These are phyloP conservation scores for Carex myosuroides DNA, from an alignment of 176 grass and related monocot species.

Conservation along the genomic window DNA sequence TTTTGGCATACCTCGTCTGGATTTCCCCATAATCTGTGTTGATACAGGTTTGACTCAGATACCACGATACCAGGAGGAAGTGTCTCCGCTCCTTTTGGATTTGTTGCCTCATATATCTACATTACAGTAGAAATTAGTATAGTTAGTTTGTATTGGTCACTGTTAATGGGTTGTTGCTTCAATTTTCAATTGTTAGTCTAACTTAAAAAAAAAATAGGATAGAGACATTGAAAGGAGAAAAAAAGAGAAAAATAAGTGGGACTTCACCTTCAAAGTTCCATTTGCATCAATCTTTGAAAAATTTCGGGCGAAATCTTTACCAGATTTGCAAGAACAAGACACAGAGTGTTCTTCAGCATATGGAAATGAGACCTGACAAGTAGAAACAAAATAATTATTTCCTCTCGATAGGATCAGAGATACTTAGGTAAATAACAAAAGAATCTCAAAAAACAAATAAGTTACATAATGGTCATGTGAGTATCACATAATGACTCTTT, in stretches of 20 bases:
- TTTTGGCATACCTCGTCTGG: constrained; percentile 44
- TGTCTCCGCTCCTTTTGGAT: constrained; percentile 59
- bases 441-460: background rate
- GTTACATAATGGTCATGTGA: background rate
- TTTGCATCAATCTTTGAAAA: constrained; percentile 4
- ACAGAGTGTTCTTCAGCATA: background rate
- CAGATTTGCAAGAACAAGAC: background rate
- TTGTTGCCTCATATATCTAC: constrained; percentile 33
- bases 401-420: background rate
- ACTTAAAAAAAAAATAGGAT: background rate
- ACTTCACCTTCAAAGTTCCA: constrained; percentile 12
- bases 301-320: background rate
- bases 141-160: background rate
- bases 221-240: background rate
- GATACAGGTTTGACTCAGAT: constrained; percentile 57
- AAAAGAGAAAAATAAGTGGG: background rate
- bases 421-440: background rate
- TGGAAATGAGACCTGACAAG: constrained; percentile 10
- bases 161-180: background rate
- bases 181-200: background rate
- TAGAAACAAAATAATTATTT: background rate
- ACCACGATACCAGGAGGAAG: constrained; percentile 54
- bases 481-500: background rate
- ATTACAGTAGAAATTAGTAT: background rate
- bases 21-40: constrained; percentile 63